Evolutionary conservation across 306 rosid genomes (phyloP).

Genomic region (Gastrolobium villosum): DNA sequence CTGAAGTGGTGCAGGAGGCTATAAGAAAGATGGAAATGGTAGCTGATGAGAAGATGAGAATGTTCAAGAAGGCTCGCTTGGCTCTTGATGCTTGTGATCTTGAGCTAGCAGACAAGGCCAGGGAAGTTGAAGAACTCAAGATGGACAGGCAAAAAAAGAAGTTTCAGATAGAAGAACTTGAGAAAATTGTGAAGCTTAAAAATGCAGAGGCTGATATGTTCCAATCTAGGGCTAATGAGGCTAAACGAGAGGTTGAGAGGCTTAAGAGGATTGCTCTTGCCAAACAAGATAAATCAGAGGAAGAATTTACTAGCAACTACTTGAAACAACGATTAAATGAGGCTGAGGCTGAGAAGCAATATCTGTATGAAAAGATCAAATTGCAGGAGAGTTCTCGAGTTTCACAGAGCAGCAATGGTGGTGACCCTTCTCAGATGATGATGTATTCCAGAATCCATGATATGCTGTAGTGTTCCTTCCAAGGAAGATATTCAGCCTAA

Average conservation of each 20-base stretch:
- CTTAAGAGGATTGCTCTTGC: slow-evolving; percentile 40
- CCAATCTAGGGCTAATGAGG: slow-evolving; percentile 37
- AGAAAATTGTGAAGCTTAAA: slow-evolving; percentile 36
- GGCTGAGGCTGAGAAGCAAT: slow-evolving; percentile 39
- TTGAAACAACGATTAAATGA: slow-evolving; percentile 38
- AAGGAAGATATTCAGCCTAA: slow-evolving; percentile 20
- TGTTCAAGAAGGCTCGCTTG: slow-evolving; percentile 42
- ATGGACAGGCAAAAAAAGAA: slow-evolving; percentile 39
- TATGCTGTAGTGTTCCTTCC: slow-evolving; percentile 28
- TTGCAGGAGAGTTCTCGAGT: slow-evolving; percentile 41
- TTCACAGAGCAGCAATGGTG: slow-evolving; percentile 10
- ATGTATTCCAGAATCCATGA: slow-evolving; percentile 44
- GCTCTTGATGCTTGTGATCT: slow-evolving; percentile 28
- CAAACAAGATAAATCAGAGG: slow-evolving; percentile 37
- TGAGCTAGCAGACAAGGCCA: slow-evolving; percentile 28
- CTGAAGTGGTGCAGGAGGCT: slow-evolving; percentile 45
- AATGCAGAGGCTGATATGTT: slow-evolving; percentile 44
- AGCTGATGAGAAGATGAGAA: slow-evolving; percentile 42
- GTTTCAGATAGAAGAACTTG: slow-evolving; percentile 37
- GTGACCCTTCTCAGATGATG: slow-evolving; percentile 32
- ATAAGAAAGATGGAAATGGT: slow-evolving; percentile 44
- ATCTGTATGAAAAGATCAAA: slow-evolving; percentile 38
- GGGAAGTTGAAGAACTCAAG: slow-evolving; percentile 26
- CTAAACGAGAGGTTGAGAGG: slow-evolving; percentile 40
- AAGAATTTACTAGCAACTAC: slow-evolving; percentile 41